Evolutionary conservation across 2,329 filamentous ascomycete genomes (phyloP).

Genomic region (Aureobasidium musti): DNA sequence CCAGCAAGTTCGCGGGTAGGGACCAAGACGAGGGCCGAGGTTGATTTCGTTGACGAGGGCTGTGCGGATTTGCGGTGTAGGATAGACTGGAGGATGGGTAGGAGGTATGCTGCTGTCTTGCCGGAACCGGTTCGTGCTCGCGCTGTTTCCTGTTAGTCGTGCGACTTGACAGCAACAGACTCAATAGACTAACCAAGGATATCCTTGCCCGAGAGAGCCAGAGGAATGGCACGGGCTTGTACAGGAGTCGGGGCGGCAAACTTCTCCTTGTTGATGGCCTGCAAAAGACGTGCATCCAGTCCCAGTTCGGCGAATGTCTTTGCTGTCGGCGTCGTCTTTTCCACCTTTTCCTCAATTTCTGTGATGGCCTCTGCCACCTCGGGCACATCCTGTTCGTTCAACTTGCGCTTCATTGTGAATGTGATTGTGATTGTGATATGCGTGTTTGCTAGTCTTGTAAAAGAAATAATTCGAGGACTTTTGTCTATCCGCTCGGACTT

Average conservation of each 20-base stretch:
- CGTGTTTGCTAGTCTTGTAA: slow-evolving; percentile 5
- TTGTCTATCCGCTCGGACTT: slow-evolving; percentile 24
- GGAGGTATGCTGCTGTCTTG: slow-evolving; percentile 93
- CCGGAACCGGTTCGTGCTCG: slow-evolving; percentile 94
- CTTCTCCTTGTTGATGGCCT: slow-evolving; percentile 80
- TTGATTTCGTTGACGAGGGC: slow-evolving; percentile 51
- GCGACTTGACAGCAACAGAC: background rate
- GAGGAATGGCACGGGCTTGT: slow-evolving; percentile 81
- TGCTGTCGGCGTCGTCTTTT: slow-evolving; percentile 21
- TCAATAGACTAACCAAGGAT: slow-evolving; percentile 59
- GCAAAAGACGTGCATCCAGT: slow-evolving; percentile 81
- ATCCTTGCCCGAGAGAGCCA: slow-evolving; percentile 84
- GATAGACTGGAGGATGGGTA: slow-evolving; percentile 84
- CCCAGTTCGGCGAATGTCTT: slow-evolving; percentile 72
- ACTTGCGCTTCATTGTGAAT: slow-evolving; percentile 51
- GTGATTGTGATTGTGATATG: slow-evolving; percentile 9
- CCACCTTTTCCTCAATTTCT: slow-evolving; percentile 28
- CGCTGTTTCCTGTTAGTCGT: slow-evolving; percentile 52
- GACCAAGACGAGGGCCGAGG: slow-evolving; percentile 82
- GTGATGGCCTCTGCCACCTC: slow-evolving; percentile 39
- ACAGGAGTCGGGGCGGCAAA: slow-evolving; percentile 87
- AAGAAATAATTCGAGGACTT: slow-evolving; percentile 25
- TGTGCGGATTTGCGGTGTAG: slow-evolving; percentile 73
- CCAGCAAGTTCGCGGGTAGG: slow-evolving; percentile 93
- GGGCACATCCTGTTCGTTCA: slow-evolving; percentile 52